Base-by-base conservation (phyloP, 1,139 yeast species). In the Candida anutae region DNA sequence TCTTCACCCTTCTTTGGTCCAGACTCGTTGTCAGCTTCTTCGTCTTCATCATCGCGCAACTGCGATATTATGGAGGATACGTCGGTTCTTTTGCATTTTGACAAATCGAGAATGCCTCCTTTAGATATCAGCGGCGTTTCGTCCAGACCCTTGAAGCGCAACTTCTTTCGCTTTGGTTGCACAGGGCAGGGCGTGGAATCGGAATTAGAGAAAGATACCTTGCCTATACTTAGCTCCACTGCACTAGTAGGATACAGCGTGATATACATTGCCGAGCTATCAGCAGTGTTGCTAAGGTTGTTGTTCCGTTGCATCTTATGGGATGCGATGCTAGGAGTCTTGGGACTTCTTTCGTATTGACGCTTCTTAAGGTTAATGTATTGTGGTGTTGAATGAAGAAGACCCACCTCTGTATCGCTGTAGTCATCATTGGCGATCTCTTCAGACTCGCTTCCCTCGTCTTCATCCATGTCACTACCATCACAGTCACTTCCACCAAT, bases 141-240 rank as follows among this genome's bases (percentile, higher is more conserved):
- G 9, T 30, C 27, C 8, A 32, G 21, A 21, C 34, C 22, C 29
- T 40, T 41, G 23, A 41, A 33, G 25, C 35, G 38, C 17, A 45
- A 32, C 28, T 38, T 40, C 29, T 48, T 46, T n/a, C 52, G 37
- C 16, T 40, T 41, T 12, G 53, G 52, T 16, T 45, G 45, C 2
- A 41, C 31, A 2, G 53, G 53, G 26, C 53, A 48, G 6, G 53
- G 53, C 2, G 53, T 48, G 11, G 50, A 44, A 33, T 48, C 52
- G 17, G 48, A 43, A 13, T 39, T 41, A 17, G 50, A 45, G 26
- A 46, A 45, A 29, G 50, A 42, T 19, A 35, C 16, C 28, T 42
- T 46, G 26, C 33, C 26, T 12, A 37, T 23, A 25, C 6, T 8
- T 6, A 21, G 6, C 10, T 6, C 8, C 13, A 10, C 13, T 8